phyloP scores from a whole-genome alignment of 192 early-diverging fungal genomes.

The Backusella parvicylindrica region DNA sequence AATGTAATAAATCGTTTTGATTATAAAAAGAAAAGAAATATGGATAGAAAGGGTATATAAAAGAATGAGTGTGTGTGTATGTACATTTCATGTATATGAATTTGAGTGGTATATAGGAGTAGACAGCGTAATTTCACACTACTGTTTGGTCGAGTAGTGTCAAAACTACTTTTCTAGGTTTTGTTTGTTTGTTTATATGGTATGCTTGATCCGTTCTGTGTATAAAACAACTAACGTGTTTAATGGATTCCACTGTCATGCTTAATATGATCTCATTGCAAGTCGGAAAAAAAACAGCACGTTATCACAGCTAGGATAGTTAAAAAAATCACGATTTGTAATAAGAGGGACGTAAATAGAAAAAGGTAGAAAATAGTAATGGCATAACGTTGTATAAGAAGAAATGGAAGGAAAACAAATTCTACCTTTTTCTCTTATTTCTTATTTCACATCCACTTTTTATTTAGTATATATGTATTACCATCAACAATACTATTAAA shows the following conservation, averaged over 20 bases:
- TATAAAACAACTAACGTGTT: background rate
- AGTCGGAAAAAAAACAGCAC: background rate
- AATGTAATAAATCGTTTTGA: background rate
- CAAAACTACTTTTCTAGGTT: background rate
- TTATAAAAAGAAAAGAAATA: background rate
- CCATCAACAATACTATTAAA: no score
- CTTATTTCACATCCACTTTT: no score
- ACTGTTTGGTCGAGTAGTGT: no score
- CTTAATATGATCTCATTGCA: background rate
- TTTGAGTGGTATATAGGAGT: no score
- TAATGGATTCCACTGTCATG: background rate
- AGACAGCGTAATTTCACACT: no score
- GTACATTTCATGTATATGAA: no score
- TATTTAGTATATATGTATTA: no score
- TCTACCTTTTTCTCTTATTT: no score
- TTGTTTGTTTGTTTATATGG: background rate
- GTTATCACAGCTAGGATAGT: background rate
- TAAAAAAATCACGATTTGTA: background rate
- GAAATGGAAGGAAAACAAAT: no score
- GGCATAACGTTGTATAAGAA: no score
- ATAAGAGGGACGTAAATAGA: background rate
- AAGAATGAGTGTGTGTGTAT: no score
- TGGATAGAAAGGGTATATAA: no score
- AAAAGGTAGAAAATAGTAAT: background rate
- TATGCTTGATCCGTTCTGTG: background rate